phyloP scores from a whole-genome alignment of 257 asterid species.

The Haberlea rhodopensis region DNA sequence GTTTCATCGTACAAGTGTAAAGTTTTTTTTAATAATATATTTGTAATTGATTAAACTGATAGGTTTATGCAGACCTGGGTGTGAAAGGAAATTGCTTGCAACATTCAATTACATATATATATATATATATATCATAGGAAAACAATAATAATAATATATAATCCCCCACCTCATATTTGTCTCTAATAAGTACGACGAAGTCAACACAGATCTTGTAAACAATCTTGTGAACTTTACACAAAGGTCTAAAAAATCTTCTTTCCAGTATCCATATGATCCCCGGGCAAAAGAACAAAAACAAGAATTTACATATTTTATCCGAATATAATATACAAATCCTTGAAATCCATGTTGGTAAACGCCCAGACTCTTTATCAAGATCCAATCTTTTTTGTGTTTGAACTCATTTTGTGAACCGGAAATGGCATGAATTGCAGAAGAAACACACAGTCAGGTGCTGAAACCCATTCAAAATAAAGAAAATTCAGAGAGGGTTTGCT shows the following conservation, averaged over 20 bases:
- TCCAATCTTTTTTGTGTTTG: constrained; percentile 1
- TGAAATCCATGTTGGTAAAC: constrained; percentile 13
- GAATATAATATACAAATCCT: constrained; percentile 14
- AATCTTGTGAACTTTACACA: too few relatives aligned
- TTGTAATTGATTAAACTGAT: too few relatives aligned
- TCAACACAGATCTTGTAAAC: constrained; percentile 33
- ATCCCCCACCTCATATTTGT: constrained; percentile 15
- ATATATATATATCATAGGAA: too few relatives aligned
- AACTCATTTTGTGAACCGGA: constrained; percentile 17
- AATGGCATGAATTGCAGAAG: constrained; percentile 20
- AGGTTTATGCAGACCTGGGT: too few relatives aligned
- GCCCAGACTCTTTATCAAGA: constrained; percentile 1
- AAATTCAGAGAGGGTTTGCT: constrained; percentile 34
- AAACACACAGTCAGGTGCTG: constrained; percentile 2
- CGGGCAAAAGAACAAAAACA: background rate
- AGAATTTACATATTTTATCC: constrained; percentile 8
- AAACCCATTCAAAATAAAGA: constrained; percentile 2
- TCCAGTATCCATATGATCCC: background rate
- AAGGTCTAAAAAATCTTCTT: constrained; percentile 27
- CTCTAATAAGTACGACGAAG: constrained; percentile 23
- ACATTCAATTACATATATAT: too few relatives aligned
- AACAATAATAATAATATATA: too few relatives aligned
- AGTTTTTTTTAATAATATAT: too few relatives aligned
- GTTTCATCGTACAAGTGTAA: too few relatives aligned
- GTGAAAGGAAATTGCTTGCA: too few relatives aligned